Conservation (phyloP, 2,329 filamentous ascomycete species). For the Claviceps sorghi region DNA sequence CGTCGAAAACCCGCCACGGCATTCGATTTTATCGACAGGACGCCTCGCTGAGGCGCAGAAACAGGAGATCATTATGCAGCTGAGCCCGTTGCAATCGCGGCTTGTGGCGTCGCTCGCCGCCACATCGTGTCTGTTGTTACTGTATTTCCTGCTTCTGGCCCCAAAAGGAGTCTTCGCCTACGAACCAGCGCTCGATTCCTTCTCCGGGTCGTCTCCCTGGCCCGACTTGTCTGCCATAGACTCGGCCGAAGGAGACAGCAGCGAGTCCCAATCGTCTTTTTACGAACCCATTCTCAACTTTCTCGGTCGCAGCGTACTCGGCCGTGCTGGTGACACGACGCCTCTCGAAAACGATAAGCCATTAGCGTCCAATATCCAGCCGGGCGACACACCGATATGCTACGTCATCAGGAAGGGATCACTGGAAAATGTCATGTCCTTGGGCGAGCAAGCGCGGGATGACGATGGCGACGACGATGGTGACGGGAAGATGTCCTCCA, state of each 20-base stretch:
- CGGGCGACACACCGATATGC: slow-evolving; percentile 41
- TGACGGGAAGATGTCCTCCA: not conserved
- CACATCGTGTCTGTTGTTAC: slow-evolving; percentile 40
- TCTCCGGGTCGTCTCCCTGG: not conserved
- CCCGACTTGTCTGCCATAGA: not conserved
- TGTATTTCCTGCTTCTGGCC: slow-evolving; percentile 47
- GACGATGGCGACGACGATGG: not conserved
- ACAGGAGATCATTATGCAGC: slow-evolving; percentile 31
- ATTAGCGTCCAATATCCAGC: slow-evolving; percentile 40
- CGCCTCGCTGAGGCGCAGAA: not conserved
- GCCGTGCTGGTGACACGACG: slow-evolving; percentile 40
- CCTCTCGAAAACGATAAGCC: slow-evolving; percentile 51
- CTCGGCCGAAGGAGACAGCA: not conserved
- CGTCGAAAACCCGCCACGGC: not conserved
- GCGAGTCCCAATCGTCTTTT: slow-evolving; percentile 11
- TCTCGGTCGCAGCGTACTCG: slow-evolving; percentile 48
- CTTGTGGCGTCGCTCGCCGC: slow-evolving; percentile 52
- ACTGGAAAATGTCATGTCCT: slow-evolving; percentile 11
- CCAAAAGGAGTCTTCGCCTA: slow-evolving; percentile 48
- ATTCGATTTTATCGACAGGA: not conserved
- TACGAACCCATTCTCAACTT: slow-evolving; percentile 49
- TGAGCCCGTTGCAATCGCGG: slow-evolving; percentile 57
- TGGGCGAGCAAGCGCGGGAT: slow-evolving; percentile 2
- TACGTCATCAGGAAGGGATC: slow-evolving; percentile 19
- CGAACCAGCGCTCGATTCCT: slow-evolving; percentile 24